Evolutionary conservation across 129 eudicot genomes (phyloP), one percentile per base, ranked within the genome.

Genomic region (Escallonia rubra): DNA sequence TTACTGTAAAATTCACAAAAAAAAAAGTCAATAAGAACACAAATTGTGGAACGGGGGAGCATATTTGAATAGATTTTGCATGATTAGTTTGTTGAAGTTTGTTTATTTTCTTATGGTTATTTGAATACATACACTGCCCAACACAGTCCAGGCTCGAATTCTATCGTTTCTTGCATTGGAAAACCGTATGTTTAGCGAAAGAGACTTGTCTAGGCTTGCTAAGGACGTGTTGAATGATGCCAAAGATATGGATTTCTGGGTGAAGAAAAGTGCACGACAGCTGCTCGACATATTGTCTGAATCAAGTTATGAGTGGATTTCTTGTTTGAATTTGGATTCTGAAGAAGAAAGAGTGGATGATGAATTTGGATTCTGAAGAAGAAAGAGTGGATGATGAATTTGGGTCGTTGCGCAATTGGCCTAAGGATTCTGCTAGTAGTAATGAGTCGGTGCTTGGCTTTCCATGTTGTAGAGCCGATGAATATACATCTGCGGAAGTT

Each of bases 81-180:
- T 43, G 49, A 40, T 54, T 15, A 59, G 46, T 50, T 65, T 48
- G 16, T 23, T 49, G 16, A 59, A 39, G 5, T 59, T 45, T 41
- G 43, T 40, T 48, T 63, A 2, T 16, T 57, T 53, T 45, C 71
- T 67, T 10, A 10, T 74, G 70, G 76, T 79, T 69, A 74, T 86
- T 86, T 83, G 90, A 82, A 75, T 89, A 42, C 81, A 83, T 66
- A 86, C 96, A 7, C 78, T 89, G 14, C 94, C 96, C 0, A 44
- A 72, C 63, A 39, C 55, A 39, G 82, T 86, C 59, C 96, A 89
- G 57, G 88, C 90, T 61, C 80, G 96, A 38, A 70, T 86, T 60
- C 57, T 89, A 40, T 83, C 90, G 2, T 89, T 79, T 74, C 88
- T 89, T 71, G 73, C 73, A 47, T 86, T 76, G 60, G 88, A 89